Conservation (phyloP, 257 asterid genomes). For the Solanum ossicruentum region DNA sequence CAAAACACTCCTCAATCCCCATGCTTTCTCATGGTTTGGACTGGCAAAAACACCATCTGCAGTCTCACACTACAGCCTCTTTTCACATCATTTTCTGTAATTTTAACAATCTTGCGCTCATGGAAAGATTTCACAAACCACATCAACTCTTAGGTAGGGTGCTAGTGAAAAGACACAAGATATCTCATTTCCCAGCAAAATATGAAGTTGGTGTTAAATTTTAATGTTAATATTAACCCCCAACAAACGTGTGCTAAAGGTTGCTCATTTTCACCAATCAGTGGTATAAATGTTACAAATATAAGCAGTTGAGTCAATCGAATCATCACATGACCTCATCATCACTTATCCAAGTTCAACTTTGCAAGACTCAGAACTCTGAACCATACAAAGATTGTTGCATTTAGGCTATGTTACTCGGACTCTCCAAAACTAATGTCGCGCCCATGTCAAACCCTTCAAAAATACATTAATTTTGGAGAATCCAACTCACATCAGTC, state of each 20-base stretch:
- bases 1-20: not conserved
- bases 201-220: not conserved
- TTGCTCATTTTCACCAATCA: not conserved
- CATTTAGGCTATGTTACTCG: not conserved
- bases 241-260: not conserved
- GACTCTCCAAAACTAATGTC: not conserved
- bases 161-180: not conserved
- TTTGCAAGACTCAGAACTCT: not conserved
- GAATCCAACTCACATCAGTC: not conserved
- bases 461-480: not conserved
- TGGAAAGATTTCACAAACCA: not conserved
- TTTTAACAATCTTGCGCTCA: not conserved
- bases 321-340: not conserved
- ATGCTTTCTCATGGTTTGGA: not conserved
- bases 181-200: not conserved
- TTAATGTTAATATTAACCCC: not conserved
- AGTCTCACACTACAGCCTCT: not conserved
- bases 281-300: not conserved
- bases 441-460: not conserved
- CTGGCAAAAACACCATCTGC: not conserved
- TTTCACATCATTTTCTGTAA: not conserved
- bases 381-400: not conserved
- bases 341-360: not conserved
- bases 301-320: not conserved
- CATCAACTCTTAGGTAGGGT: not conserved